Evolutionary conservation across 306 rosid species (phyloP).

Genomic region (Cicer yamashitae): DNA sequence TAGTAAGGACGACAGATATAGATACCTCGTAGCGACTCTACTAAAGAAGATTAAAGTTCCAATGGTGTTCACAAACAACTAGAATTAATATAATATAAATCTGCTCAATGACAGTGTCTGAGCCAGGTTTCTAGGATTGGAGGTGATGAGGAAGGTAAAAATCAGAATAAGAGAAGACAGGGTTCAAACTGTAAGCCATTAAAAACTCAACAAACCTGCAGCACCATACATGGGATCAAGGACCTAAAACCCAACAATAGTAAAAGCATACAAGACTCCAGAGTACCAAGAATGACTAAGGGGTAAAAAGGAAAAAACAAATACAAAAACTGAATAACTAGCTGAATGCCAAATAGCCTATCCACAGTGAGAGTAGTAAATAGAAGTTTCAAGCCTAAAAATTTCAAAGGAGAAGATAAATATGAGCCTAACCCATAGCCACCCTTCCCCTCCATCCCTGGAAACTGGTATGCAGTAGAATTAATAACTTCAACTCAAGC

Average conservation of each 20-base stretch:
- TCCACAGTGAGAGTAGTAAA: neutral
- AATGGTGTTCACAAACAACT: constrained; percentile 14
- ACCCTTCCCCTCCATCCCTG: neutral
- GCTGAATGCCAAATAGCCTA: neutral
- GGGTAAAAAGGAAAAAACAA: neutral
- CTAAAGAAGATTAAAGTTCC: constrained; percentile 24
- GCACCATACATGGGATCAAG: no score
- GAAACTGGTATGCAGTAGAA: neutral
- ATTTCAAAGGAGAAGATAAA: neutral
- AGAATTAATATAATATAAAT: constrained; percentile 13
- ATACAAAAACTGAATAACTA: neutral
- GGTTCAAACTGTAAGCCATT: no score
- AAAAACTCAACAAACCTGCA: no score
- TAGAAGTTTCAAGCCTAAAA: neutral
- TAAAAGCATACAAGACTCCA: neutral
- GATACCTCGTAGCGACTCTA: neutral
- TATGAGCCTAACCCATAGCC: neutral
- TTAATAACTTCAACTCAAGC: neutral
- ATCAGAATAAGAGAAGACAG: no score
- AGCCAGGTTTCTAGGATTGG: neutral
- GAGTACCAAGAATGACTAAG: neutral
- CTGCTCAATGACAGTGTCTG: neutral
- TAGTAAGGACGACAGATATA: constrained; percentile 26
- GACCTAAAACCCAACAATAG: no score
- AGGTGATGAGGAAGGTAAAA: no score